Evolutionary conservation across 768 basidiomycete genomes (phyloP), one percentile per base, ranked within the genome.

Genomic region (Kwoniella dendrophila): DNA sequence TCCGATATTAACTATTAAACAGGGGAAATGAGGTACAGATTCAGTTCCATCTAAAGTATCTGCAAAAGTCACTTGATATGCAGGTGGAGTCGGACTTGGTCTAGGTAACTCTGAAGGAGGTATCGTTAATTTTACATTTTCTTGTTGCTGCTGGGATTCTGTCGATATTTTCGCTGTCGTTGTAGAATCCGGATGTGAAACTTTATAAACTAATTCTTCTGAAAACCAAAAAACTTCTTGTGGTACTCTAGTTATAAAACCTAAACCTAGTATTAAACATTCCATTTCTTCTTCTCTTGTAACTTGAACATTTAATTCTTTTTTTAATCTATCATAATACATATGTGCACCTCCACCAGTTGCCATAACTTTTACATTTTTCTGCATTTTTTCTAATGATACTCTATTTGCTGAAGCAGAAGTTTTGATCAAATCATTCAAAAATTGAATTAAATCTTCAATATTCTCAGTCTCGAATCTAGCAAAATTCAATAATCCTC

Each of bases 161-260:
- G n/a, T n/a, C n/a, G 6, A 55, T 34, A 24, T 11, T 2, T 18
- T 36, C 5, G 40, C 10, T 57, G 63, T 47, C 12, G 61, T 34
- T 24, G 55, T 20, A 3, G 64, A 47, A 30, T 68, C 68, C 7
- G 75, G 73, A 68, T 82, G 81, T 34, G 79, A 79, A 43, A 82
- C 83, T 75, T 90, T 75, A 49, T 81, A 89, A 57, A 97, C 94
- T 70, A 97, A 86, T 80, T 97, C 90, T 80, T 99, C 95, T 56
- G 93, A 96, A 81, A 97, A 98, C 83, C 88, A 97, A 81, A 98
- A 99, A 29, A 91, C 95, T 81, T 99, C 96, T 80, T 92, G 88
- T 33, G 95, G 95, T 63, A 99, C 94, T 78, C 90, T 87, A 34
- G 89, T 89, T 78, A 98, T 89, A 81, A 99, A 99, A 80, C 91